Conservation (phyloP, 2,329 filamentous ascomycete genomes). For the Hypoxylon sp. region DNA sequence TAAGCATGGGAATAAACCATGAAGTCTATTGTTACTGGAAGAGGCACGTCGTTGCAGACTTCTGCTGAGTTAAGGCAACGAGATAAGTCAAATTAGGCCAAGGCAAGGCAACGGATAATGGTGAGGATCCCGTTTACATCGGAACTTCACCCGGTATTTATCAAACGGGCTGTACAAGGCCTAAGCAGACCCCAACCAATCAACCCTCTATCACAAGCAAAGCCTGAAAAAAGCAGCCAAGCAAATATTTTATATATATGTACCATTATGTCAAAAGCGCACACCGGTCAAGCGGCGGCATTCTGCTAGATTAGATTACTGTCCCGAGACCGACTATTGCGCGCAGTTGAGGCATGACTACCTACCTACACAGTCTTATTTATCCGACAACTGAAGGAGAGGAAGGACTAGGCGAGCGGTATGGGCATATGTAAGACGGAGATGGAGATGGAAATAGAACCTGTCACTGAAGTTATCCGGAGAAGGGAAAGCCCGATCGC, state of each 20-base stretch:
- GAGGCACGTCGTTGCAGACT: constrained; percentile 2
- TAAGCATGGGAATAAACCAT: constrained; percentile 3
- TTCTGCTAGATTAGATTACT: constrained; percentile 1
- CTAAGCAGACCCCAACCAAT: neutral
- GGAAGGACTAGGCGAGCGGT: neutral
- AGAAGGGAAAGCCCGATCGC: neutral
- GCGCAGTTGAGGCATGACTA: neutral
- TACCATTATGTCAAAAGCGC: constrained; percentile 29
- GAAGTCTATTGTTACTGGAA: constrained; percentile 2
- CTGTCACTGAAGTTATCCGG: neutral
- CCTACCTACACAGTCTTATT: neutral
- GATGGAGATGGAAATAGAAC: neutral
- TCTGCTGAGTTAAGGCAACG: neutral
- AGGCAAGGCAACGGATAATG: neutral
- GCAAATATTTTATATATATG: constrained; percentile 19
- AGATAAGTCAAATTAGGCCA: neutral
- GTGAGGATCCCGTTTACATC: neutral
- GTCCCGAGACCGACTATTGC: constrained; percentile 12
- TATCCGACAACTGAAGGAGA: neutral
- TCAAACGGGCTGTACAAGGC: constrained; percentile 2
- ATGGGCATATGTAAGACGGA: neutral
- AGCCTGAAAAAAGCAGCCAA: constrained; percentile 4
- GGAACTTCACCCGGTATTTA: constrained; percentile 3
- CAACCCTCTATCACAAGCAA: constrained; percentile 10
- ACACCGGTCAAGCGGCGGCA: constrained; percentile 12